Evolutionary conservation across 306 rosid genomes (phyloP).

Genomic region (Comarum palustre): DNA sequence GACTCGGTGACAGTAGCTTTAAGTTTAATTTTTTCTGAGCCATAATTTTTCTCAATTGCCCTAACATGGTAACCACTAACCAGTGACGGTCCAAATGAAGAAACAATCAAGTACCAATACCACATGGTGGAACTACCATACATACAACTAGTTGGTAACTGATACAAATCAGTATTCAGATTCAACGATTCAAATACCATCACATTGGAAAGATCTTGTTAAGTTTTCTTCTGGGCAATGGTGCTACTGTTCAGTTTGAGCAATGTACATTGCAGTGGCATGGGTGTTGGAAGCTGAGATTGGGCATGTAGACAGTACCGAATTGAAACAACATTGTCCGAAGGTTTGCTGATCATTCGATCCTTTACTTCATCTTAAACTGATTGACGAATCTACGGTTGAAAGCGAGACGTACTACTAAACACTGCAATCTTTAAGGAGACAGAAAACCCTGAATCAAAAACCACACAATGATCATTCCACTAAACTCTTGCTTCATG

Average conservation of each 20-base stretch:
- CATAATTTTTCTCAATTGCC: conserved; percentile 14
- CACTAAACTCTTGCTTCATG: neutral
- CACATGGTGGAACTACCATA: neutral
- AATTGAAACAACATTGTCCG: neutral
- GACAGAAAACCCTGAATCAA: neutral
- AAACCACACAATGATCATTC: neutral
- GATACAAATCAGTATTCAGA: neutral
- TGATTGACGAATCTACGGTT: neutral
- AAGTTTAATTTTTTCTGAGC: neutral
- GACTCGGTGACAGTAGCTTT: conserved; percentile 17
- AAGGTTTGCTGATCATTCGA: neutral
- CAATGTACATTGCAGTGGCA: neutral
- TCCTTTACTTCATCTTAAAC: neutral
- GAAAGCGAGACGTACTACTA: neutral
- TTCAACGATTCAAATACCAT: neutral
- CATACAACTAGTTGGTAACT: conserved; percentile 1
- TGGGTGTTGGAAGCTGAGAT: neutral
- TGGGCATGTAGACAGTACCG: neutral
- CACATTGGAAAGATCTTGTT: neutral
- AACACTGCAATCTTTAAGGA: neutral
- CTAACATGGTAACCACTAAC: conserved; percentile 8
- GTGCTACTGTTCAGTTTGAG: neutral
- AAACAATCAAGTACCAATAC: conserved; percentile 1
- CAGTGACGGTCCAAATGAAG: conserved; percentile 25
- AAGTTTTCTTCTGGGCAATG: neutral